Evolutionary conservation across 2,329 filamentous ascomycete species (phyloP).

Genomic region (Curvularia hawaiiensis): DNA sequence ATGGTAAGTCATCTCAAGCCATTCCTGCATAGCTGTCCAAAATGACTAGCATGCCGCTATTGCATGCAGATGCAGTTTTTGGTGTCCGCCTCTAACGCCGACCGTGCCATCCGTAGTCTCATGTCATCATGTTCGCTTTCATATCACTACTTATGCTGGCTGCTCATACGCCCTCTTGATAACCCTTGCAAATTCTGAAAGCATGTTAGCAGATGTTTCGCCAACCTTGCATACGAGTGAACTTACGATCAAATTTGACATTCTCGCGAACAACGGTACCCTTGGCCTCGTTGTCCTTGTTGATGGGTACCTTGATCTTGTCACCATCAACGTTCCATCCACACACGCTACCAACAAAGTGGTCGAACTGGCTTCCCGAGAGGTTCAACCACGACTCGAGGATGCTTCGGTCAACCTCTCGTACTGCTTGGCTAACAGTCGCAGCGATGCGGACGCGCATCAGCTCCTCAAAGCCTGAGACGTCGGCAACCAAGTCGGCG

Average conservation of each 20-base stretch:
- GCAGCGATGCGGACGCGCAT: constrained; percentile 89
- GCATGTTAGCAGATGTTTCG: constrained; percentile 18
- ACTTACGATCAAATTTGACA: constrained; percentile 79
- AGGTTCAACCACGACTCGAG: constrained; percentile 58
- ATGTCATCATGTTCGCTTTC: constrained; percentile 16
- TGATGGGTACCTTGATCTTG: constrained; percentile 78
- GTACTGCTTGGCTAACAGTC: constrained; percentile 84
- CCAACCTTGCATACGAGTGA: too few relatives aligned
- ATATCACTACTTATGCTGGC: constrained; percentile 38
- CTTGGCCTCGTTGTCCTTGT: constrained; percentile 90
- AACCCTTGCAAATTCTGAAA: constrained; percentile 42
- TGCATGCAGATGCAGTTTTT: constrained; percentile 18
- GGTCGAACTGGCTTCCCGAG: constrained; percentile 53
- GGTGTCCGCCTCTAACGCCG: constrained; percentile 20
- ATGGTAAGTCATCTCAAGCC: constrained; percentile 17
- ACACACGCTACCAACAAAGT: constrained; percentile 62
- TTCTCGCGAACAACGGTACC: constrained; percentile 95
- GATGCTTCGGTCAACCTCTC: constrained; percentile 64
- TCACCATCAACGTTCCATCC: constrained; percentile 79
- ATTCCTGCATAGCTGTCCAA: constrained; percentile 16
- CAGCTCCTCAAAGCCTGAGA: constrained; percentile 91
- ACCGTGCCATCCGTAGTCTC: constrained; percentile 22
- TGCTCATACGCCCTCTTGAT: constrained; percentile 47
- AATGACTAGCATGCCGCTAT: constrained; percentile 11
- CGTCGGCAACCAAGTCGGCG: constrained; percentile 92